Evolutionary conservation across 768 basidiomycete genomes (phyloP).

Genomic region (Termitomyces sp.): DNA sequence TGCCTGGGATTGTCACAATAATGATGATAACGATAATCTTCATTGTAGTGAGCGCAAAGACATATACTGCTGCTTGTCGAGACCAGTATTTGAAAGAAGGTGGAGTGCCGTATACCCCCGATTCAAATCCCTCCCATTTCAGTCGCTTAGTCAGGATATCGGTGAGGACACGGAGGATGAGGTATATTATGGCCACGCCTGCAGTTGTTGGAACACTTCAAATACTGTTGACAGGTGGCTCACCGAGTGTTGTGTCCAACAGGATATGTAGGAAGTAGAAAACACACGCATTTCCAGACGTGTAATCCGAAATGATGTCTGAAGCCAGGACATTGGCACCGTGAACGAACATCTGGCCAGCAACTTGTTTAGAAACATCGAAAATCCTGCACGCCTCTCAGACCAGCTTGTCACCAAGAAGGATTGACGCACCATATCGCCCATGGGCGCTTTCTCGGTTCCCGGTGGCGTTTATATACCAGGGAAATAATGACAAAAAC

Average conservation of each 20-base stretch:
- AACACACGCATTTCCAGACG: slow-evolving; percentile 80
- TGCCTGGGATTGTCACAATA: slow-evolving; percentile 62
- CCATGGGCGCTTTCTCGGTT: slow-evolving; percentile 85
- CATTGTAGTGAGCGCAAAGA: slow-evolving; percentile 79
- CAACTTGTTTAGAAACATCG: slow-evolving; percentile 89
- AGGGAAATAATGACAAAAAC: slow-evolving; percentile 83
- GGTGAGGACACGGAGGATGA: slow-evolving; percentile 60
- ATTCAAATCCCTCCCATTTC: slow-evolving; percentile 70
- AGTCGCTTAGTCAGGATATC: slow-evolving; percentile 59
- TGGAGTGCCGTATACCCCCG: slow-evolving; percentile 85
- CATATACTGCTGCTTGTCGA: slow-evolving; percentile 77
- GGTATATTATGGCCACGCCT: slow-evolving; percentile 85
- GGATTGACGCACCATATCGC: slow-evolving; percentile 68
- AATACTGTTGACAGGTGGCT: slow-evolving; percentile 16
- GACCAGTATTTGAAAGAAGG: slow-evolving; percentile 70
- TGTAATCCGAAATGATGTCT: slow-evolving; percentile 63
- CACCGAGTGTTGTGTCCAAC: slow-evolving; percentile 88
- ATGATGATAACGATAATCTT: slow-evolving; percentile 83
- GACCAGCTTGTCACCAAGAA: slow-evolving; percentile 1
- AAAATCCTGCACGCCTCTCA: slow-evolving; percentile 58
- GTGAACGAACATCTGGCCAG: slow-evolving; percentile 82
- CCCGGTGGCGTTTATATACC: slow-evolving; percentile 84
- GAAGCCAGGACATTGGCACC: slow-evolving; percentile 76
- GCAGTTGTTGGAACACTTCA: background rate
- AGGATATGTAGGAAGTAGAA: slow-evolving; percentile 92